phyloP scores from a whole-genome alignment of 148 eudicot species.

The Linanthus parryae region DNA sequence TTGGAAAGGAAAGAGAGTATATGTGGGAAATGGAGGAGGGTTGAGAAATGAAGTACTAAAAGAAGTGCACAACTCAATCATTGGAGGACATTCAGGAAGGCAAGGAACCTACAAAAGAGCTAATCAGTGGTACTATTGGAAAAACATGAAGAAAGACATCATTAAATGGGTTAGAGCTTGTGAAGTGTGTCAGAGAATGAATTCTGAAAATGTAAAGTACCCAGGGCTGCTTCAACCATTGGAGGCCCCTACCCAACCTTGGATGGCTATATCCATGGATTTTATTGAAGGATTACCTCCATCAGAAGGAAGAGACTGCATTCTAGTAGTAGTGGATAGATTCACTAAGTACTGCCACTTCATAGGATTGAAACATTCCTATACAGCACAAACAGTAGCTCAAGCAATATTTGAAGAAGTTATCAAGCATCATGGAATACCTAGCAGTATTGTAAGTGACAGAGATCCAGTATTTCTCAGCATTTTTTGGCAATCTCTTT shows the following conservation, averaged over 20 bases:
- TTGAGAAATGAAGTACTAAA: fast-evolving
- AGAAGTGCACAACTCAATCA: not conserved
- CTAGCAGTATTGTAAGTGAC: not conserved
- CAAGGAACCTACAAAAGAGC: too few relatives aligned
- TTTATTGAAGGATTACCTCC: not conserved
- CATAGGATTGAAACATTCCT: not conserved
- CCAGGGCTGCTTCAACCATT: not conserved
- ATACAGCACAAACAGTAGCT: not conserved
- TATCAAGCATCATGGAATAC: not conserved
- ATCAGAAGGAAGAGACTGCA: not conserved
- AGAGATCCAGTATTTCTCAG: not conserved
- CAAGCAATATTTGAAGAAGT: not conserved
- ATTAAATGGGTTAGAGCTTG: too few relatives aligned
- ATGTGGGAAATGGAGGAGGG: not conserved
- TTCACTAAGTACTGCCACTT: not conserved
- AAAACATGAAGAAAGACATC: too few relatives aligned
- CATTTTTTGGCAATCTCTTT: not conserved
- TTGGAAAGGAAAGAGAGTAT: too few relatives aligned
- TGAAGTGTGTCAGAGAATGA: not conserved
- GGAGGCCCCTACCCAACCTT: not conserved
- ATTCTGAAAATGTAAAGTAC: not conserved
- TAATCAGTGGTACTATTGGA: not conserved
- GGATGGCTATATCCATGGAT: slow-evolving; percentile 1
- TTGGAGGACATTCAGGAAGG: not conserved
- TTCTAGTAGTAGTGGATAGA: not conserved